Evolutionary conservation across 768 basidiomycete species (phyloP).

Genomic region (Exidia glandulosa): DNA sequence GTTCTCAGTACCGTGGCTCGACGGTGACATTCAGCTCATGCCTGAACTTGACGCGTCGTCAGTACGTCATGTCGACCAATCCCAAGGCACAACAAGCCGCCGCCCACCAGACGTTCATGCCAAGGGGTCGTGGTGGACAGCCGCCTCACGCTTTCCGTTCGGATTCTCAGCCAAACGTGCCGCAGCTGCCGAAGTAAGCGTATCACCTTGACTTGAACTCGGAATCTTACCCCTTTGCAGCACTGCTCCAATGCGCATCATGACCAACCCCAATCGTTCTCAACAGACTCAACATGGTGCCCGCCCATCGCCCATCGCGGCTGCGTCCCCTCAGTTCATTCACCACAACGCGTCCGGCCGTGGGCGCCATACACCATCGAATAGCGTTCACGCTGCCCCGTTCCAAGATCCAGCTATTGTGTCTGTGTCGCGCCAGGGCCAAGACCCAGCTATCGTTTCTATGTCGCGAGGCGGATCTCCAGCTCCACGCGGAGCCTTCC

Average conservation of each 20-base stretch:
- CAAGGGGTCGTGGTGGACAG: conserved; percentile 45
- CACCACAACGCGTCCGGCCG: not conserved
- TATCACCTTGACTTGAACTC: conserved; percentile 5
- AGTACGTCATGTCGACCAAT: conserved; percentile 71
- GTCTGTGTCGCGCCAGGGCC: conserved; percentile 8
- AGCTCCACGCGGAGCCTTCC: conserved; percentile 4
- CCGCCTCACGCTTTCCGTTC: conserved; percentile 11
- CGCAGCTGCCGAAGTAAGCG: conserved; percentile 1
- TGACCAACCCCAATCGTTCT: conserved; percentile 57
- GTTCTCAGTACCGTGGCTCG: conserved; percentile 86
- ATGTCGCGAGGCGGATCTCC: conserved; percentile 6
- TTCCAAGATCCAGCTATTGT: not conserved
- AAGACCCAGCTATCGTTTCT: conserved; percentile 16
- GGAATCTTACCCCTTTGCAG: conserved; percentile 18
- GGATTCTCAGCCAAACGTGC: not conserved
- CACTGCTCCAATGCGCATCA: conserved; percentile 47
- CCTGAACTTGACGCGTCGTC: conserved; percentile 76
- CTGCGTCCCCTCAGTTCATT: not conserved
- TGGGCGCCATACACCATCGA: not conserved
- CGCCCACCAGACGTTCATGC: conserved; percentile 43
- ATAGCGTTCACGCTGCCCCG: not conserved
- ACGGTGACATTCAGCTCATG: conserved; percentile 81
- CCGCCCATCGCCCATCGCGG: not conserved
- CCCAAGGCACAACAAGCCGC: conserved; percentile 43
- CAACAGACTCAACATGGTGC: not conserved